These are phyloP conservation scores for Leccinum brunneo-olivaceum DNA, from an alignment of 1,284 basidiomycete genomes.

Conservation along the genomic window DNA sequence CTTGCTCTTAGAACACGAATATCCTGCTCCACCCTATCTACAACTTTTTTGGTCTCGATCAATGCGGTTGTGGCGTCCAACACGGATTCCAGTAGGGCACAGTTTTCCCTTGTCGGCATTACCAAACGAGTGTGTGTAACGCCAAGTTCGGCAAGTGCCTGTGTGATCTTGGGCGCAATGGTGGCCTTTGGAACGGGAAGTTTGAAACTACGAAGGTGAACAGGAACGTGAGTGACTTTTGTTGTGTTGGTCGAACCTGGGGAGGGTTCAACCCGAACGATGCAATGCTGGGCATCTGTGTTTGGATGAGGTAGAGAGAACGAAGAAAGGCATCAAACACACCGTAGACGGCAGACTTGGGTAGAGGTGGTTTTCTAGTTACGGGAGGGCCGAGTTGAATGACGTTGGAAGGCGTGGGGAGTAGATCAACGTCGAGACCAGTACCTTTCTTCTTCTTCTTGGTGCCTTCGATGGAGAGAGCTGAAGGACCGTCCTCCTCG, in stretches of 20 bases:
- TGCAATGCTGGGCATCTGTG: constrained; percentile 68
- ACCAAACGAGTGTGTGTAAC: constrained; percentile 71
- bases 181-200: constrained; percentile 71
- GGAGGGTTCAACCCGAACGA: constrained; percentile 61
- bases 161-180: constrained; percentile 66
- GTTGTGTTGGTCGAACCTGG: constrained; percentile 47
- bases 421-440: constrained; percentile 49
- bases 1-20: constrained; percentile 64
- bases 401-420: constrained; percentile 46
- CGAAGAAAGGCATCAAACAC: constrained; percentile 9
- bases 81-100: constrained; percentile 65
- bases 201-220: constrained; percentile 77
- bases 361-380: constrained; percentile 40
- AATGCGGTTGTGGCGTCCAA: constrained; percentile 66
- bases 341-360: constrained; percentile 58
- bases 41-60: constrained; percentile 82
- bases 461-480: constrained; percentile 32
- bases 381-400: constrained; percentile 39
- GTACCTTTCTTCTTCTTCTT: constrained; percentile 44
- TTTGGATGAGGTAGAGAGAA: constrained; percentile 7
- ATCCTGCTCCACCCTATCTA: constrained; percentile 83
- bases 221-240: constrained; percentile 72
- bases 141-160: constrained; percentile 70
- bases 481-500: constrained; percentile 54
- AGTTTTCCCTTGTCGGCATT: constrained; percentile 85